Evolutionary conservation across 1,284 basidiomycete species (phyloP), one percentile per base, ranked within the genome.

Genomic region (Boletellus deceptivus): DNA sequence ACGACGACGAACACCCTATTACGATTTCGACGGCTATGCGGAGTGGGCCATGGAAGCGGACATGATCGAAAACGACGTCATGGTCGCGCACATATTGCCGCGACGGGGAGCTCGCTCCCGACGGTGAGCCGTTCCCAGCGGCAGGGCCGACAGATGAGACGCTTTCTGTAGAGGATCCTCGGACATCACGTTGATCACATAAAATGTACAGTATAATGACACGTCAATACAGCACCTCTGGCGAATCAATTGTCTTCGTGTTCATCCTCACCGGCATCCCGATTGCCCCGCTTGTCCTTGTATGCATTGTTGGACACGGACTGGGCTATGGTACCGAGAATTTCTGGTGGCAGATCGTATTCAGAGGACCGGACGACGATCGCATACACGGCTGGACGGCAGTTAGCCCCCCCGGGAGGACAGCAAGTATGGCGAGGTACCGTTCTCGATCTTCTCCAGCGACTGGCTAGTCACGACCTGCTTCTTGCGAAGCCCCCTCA

Each of bases 391-490:
- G 83, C 87, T 90, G 48, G 8, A 52, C 6, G 33, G 38, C 53
- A 24, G 11, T 25, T 25, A 25, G 25, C 25, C 22, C 7, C n/a
- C 10, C 24, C 3, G 41, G 37, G 31, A 27, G 9, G 36, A 42
- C 35, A 22, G 35, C 4, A 20, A 40, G 41, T 11, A 41, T 36
- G 27, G 43, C 10, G 4, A 40, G 17, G 33, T 58, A 95, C 95
- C 91, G 62, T 89, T 84, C 77, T 99, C 96, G 50, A 98, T 96
- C 73, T 98, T 99, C 61, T 88, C 81, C 22, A 98, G 73, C 10
- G 91, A 95, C 57, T 91, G 83, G 4, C 79, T 73, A 0, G 95
- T 96, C 37, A 97, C 91, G 4, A 72, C 67, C 65, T 98, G 93
- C 72, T 99, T 98, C 72, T 92, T 95, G 43, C 76, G 75, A 42